Percentiles rank a stretch among this genome's conserved stretches.
Evolutionary conservation across 257 asterid genomes (phyloP).

Genomic region (Parsonsia alboflavescens): DNA sequence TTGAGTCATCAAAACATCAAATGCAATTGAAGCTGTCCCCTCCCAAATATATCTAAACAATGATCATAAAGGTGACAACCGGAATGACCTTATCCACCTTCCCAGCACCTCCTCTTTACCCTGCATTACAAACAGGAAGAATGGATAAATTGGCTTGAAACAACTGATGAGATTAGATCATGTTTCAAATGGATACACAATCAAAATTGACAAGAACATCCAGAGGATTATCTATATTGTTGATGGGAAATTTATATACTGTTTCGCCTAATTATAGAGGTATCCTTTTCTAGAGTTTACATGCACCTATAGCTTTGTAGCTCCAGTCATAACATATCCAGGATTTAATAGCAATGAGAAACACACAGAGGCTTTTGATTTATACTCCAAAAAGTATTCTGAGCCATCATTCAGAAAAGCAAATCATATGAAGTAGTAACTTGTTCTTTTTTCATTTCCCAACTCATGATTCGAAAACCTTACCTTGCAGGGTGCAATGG

Average conservation of each 20-base stretch:
- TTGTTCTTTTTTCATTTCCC: no score
- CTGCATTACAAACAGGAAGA: constrained; percentile 30
- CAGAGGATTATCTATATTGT: not conserved
- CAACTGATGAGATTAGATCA: not conserved
- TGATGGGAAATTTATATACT: no score
- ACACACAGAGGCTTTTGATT: no score
- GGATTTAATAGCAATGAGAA: no score
- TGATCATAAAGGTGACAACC: constrained; percentile 36
- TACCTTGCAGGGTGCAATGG: constrained; percentile 69
- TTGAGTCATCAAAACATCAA: no score
- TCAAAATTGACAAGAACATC: not conserved
- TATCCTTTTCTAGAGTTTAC: no score
- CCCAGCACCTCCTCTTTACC: constrained; percentile 74
- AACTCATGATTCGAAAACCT: not conserved
- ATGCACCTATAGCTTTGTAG: no score
- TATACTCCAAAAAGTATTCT: no score
- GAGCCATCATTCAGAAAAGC: no score
- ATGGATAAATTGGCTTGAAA: not conserved
- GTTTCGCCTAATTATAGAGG: no score
- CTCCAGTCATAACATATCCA: no score
- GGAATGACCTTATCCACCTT: constrained; percentile 45
- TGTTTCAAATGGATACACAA: not conserved
- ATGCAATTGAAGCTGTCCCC: not conserved
- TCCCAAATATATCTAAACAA: not conserved
- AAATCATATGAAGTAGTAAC: no score